A percentile compares a stretch with the other conserved stretches of the same genome.
Evolutionary conservation across 257 asterid genomes (phyloP).

Genomic region (Salvia hispanica): DNA sequence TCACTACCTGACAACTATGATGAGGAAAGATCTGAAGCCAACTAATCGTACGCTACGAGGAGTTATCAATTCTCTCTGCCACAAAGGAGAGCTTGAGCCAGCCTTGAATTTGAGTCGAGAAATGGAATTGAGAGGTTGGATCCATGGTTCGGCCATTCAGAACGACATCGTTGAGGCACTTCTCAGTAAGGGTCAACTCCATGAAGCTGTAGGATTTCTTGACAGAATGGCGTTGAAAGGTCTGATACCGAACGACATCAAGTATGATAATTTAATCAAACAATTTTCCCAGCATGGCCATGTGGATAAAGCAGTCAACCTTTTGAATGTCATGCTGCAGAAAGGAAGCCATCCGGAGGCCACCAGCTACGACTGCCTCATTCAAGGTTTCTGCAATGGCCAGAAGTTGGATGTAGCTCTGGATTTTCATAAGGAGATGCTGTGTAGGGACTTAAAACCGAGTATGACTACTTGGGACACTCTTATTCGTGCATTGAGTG

Average conservation of each 20-base stretch:
- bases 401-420: constrained; percentile 52
- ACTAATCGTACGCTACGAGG: constrained; percentile 59
- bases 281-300: constrained; percentile 54
- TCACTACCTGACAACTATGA: constrained; percentile 55
- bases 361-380: constrained; percentile 54
- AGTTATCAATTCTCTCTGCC: constrained; percentile 52
- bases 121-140: constrained; percentile 71
- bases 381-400: constrained; percentile 48
- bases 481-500: constrained; percentile 49
- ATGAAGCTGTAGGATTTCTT: constrained; percentile 57
- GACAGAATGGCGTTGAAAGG: constrained; percentile 47
- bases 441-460: constrained; percentile 51
- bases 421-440: constrained; percentile 77
- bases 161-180: constrained; percentile 48
- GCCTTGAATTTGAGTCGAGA: constrained; percentile 65
- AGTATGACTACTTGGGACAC: constrained; percentile 50
- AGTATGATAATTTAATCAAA: constrained; percentile 60
- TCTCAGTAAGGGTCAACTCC: constrained; percentile 39
- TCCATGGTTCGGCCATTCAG: constrained; percentile 57
- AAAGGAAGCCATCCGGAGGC: constrained; percentile 57
- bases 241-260: constrained; percentile 43
- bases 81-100: constrained; percentile 38
- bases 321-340: constrained; percentile 61
- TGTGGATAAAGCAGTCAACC: constrained; percentile 60
- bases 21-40: constrained; percentile 54